Evolutionary conservation across 2,329 filamentous ascomycete species (phyloP).

Genomic region (Sporothrix globosa): DNA sequence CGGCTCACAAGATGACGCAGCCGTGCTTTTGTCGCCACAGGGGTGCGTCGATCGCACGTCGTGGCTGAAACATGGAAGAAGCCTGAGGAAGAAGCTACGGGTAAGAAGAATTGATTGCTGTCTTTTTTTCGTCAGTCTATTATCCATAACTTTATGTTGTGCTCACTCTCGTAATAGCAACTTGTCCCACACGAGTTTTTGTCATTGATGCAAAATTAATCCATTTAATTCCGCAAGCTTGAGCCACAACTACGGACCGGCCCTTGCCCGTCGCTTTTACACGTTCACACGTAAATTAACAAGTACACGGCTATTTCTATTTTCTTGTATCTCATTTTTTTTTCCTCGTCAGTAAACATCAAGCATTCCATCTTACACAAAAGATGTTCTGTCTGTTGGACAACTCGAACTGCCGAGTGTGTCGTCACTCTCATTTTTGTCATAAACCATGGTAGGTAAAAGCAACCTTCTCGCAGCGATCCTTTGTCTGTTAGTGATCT

Average conservation of each 20-base stretch:
- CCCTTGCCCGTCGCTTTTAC: not conserved
- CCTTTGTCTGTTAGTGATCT: not conserved
- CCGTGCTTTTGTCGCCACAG: not conserved
- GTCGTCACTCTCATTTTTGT: not conserved
- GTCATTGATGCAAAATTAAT: not conserved
- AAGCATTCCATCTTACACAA: not conserved
- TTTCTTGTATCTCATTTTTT: not conserved
- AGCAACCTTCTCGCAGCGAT: not conserved
- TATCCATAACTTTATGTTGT: not conserved
- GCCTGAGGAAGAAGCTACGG: not conserved
- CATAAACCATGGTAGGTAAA: not conserved
- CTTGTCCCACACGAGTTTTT: not conserved
- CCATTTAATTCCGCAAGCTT: not conserved
- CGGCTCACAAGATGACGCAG: not conserved
- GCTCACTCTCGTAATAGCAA: not conserved
- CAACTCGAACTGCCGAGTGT: not conserved
- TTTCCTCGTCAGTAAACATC: not conserved
- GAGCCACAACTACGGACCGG: not conserved
- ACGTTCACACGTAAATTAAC: not conserved
- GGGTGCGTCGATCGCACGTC: constrained; percentile 20
- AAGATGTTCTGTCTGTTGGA: not conserved
- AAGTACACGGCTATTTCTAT: not conserved
- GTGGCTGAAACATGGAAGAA: constrained; percentile 23
- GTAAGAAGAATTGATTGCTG: not conserved
- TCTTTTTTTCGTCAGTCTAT: not conserved